A percentile compares a stretch with the other conserved stretches of the same genome.
Conservation (phyloP, 306 rosid species). For the Cyamopsis tetragonoloba region DNA sequence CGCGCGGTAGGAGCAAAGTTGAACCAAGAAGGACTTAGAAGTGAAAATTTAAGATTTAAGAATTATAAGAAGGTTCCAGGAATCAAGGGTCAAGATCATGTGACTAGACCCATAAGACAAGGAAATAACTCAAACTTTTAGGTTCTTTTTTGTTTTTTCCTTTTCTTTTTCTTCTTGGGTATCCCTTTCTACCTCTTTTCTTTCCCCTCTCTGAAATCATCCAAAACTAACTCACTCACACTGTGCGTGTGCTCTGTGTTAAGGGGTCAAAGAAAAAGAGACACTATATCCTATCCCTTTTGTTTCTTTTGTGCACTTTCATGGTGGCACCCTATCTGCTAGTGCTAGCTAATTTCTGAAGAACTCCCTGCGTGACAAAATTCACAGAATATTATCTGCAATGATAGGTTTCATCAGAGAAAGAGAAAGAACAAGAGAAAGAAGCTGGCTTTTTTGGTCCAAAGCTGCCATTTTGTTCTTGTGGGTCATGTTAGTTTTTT, state of each 20-base stretch:
- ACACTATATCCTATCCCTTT: too few relatives aligned
- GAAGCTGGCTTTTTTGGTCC: constrained; percentile 16
- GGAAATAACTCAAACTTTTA: constrained; percentile 44
- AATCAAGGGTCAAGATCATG: constrained; percentile 81
- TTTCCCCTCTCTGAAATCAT: constrained; percentile 24
- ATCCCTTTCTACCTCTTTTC: not conserved
- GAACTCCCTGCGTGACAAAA: not conserved
- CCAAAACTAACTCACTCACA: constrained; percentile 32
- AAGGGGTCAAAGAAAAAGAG: constrained; percentile 8
- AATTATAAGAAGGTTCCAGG: constrained; percentile 81
- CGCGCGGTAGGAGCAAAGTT: constrained; percentile 39
- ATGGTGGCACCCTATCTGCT: too few relatives aligned
- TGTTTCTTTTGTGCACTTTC: constrained; percentile 22
- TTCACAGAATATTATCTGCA: constrained; percentile 28
- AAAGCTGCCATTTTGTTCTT: constrained; percentile 40
- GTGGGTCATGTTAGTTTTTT: constrained; percentile 55
- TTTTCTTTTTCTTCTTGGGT: not conserved
- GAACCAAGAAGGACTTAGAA: constrained; percentile 38
- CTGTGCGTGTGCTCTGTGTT: not conserved
- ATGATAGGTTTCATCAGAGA: constrained; percentile 51
- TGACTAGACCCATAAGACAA: constrained; percentile 72
- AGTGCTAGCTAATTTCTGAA: too few relatives aligned
- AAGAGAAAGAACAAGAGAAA: constrained; percentile 34
- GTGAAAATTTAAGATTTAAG: constrained; percentile 43
- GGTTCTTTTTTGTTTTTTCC: not conserved